Evolutionary conservation across 768 basidiomycete species (phyloP).

Genomic region (Mycena capillaripes): DNA sequence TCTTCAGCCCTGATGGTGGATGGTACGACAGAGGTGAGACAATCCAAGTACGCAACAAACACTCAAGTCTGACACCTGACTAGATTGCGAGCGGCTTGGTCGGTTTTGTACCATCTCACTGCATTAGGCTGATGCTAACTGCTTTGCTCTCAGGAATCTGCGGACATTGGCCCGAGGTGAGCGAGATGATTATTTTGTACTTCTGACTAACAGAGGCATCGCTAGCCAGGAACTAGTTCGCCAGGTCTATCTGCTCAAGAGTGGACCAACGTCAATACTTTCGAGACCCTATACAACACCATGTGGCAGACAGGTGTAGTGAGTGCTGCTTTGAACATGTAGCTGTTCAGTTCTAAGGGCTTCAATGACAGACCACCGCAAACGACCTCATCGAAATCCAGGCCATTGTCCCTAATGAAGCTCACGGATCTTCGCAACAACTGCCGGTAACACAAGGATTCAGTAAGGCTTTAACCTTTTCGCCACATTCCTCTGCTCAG

Average conservation of each 20-base stretch:
- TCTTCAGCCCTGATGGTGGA: slow-evolving; percentile 17
- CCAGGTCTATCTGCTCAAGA: slow-evolving; percentile 17
- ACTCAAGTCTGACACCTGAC: slow-evolving; percentile 11
- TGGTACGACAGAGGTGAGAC: slow-evolving; percentile 19
- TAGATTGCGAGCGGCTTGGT: slow-evolving; percentile 15
- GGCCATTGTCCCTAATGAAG: slow-evolving; percentile 16
- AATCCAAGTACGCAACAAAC: neutral
- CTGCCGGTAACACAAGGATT: slow-evolving; percentile 17
- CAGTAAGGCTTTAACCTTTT: slow-evolving; percentile 6
- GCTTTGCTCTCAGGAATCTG: slow-evolving; percentile 17
- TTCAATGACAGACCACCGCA: neutral
- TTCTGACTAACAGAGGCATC: neutral
- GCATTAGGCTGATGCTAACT: neutral
- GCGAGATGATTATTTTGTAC: neutral
- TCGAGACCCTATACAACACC: slow-evolving; percentile 24
- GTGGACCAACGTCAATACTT: slow-evolving; percentile 23
- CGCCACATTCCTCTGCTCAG: neutral
- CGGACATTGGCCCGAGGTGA: slow-evolving; percentile 22
- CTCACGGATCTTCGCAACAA: slow-evolving; percentile 3
- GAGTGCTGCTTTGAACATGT: neutral
- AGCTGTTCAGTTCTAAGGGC: neutral
- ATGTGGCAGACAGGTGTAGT: slow-evolving; percentile 21
- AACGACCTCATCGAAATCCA: slow-evolving; percentile 11
- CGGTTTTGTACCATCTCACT: slow-evolving; percentile 1
- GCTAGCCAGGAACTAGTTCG: slow-evolving; percentile 19